Base-by-base conservation (phyloP, 768 basidiomycete genomes). In the Amanita exitialis region DNA sequence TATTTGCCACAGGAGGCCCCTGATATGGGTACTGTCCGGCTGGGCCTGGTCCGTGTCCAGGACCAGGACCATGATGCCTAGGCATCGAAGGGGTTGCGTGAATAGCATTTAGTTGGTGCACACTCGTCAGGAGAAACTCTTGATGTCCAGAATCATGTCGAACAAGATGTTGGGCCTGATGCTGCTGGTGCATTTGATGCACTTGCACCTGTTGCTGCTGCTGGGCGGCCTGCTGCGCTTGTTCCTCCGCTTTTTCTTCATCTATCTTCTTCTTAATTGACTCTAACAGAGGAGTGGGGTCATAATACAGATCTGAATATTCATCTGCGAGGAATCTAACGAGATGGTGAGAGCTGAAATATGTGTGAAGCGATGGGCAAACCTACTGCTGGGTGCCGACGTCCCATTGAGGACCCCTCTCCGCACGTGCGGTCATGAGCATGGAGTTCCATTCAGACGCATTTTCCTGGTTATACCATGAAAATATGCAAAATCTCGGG, bases 361-460 rank as follows among this genome's bases (percentile, higher is more conserved):
- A n/a, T 7, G 27, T 13, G 38, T 51, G 20, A 25, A 13, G 20
- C 43, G 25, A 32, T 30, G 10, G 43, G 53, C 44, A 43, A n/a
- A 74, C 85, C 57, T 57, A 90, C 89, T 86, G 82, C 62, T 91
- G 88, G 12, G 89, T 89, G 15, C 86, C 86, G 35, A 90, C 72
- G 62, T 91, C 89, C 88, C 88, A 91, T 59, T 90, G 88, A 3
- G 89, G 89, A 0, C 89, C 89, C 53, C 89, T 73, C 53, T 85
- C 80, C 6, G 88, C 89, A 34, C 89, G 77, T 3, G 89, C 89
- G 23, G 82, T 83, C 53, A 80, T 76, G 42, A 91, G 71, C 48
- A 89, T 58, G 0, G 88, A 90, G 57, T 91, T 91, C 89, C 89
- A 90, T 56, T 89, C 85, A 8, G 86, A 88, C 8, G 89, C 86